Percentiles rank a stretch among this genome's conserved stretches.
Conservation (phyloP, 1,139 yeast genomes). For the Sugiyamaella sp. region DNA sequence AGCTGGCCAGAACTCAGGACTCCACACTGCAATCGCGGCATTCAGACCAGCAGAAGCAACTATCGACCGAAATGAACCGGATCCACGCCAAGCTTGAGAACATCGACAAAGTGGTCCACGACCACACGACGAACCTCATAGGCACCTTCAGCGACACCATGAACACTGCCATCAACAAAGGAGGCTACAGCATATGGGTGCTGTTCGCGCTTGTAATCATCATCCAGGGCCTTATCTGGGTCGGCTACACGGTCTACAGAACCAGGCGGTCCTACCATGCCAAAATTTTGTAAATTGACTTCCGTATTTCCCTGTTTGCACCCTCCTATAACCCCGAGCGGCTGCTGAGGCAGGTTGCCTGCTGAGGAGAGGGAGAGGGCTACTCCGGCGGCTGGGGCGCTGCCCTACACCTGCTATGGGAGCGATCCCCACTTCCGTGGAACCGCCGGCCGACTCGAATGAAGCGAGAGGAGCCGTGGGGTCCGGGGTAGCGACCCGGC, state of each 20-base stretch:
- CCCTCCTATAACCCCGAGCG: not conserved
- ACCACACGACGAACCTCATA: slow-evolving; percentile 36
- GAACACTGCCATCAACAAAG: slow-evolving; percentile 35
- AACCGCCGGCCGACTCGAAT: not conserved
- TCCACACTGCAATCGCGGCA: slow-evolving; percentile 16
- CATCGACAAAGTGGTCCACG: slow-evolving; percentile 31
- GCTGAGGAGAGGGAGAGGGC: too few relatives aligned
- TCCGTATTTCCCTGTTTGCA: not conserved
- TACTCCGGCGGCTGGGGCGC: not conserved
- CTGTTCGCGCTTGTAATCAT: slow-evolving; percentile 33
- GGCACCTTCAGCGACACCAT: slow-evolving; percentile 38
- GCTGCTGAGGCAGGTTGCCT: too few relatives aligned
- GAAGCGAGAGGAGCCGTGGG: not conserved
- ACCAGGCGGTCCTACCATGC: slow-evolving; percentile 39
- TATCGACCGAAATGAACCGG: slow-evolving; percentile 30
- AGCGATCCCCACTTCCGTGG: too few relatives aligned
- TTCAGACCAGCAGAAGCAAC: slow-evolving; percentile 26
- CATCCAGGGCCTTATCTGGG: slow-evolving; percentile 37
- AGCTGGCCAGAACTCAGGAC: slow-evolving; percentile 18
- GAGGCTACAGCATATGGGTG: slow-evolving; percentile 39
- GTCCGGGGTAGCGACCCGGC: not conserved
- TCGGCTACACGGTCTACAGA: slow-evolving; percentile 37
- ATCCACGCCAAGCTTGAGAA: slow-evolving; percentile 32
- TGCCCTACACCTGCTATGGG: too few relatives aligned
- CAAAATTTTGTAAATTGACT: slow-evolving; percentile 33